Evolutionary conservation across 257 asterid genomes (phyloP), one percentile per base, ranked within the genome.

Genomic region (Jasminum sambac): DNA sequence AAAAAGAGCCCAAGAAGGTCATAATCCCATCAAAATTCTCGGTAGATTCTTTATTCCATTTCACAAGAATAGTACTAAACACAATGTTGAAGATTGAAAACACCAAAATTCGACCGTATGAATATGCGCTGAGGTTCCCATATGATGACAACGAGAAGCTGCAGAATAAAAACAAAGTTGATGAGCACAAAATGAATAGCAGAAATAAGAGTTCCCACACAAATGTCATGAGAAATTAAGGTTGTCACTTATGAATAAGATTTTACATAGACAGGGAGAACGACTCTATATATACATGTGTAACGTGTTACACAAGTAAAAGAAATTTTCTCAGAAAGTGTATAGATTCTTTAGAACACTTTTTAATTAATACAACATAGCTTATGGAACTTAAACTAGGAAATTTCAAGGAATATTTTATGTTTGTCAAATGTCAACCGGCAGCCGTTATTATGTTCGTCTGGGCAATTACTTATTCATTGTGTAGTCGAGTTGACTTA

Each of bases 141-240:
- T 37, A 39, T 9, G 55, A 17, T n/a, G 57, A 64, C 7, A 64
- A 21, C 17, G 69, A 64, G 43, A 40, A 39, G 38, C n/a, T 9
- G 55, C 4, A 21, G 13, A 39, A 41, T 40, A 40, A 10, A 11
- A 64, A 21, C 16, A 26, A 64, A 64, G 57, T 64, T 38, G 69
- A 42, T 64, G 37, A 55, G 40, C 57, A 40, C 19, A 64, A 55
- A n/a, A 64, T 64, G 36, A 64, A 24, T 26, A 64, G 19, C n/a
- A 64, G 10, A 64, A 64, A 25, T 40, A 21, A 0, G 48, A 64
- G 39, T 40, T 10, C 17, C 69, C 69, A 40, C 17, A 64, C 52
- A 10, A 64, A 64, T 41, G 23, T 64, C 69, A 64, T 64, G 34
- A 55, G 62, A 55, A 55, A 55, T 23, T 23, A 55, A 55, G 36